A percentile compares a stretch with the other conserved stretches of the same genome.
Conservation (phyloP, 768 basidiomycete species). For the Paxillus ammoniavirescens region DNA sequence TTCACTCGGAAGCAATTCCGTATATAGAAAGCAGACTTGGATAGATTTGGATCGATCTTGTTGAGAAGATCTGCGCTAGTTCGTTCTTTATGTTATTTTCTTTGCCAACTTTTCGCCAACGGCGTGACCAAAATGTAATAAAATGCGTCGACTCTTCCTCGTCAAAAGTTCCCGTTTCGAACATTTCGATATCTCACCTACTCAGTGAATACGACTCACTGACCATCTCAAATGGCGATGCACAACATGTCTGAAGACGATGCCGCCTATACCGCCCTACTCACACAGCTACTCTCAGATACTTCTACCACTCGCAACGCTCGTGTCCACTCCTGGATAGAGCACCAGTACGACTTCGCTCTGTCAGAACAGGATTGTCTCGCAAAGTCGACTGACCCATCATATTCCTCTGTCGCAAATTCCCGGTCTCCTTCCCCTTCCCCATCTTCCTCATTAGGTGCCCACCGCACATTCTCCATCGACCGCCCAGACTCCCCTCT, state of each 20-base stretch:
- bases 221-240: slow-evolving; percentile 7
- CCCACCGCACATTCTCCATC: slow-evolving; percentile 15
- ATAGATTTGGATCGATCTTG: background rate
- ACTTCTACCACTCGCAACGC: slow-evolving; percentile 23
- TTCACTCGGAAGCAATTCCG: background rate
- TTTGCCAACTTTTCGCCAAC: background rate
- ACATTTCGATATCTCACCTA: slow-evolving; percentile 7
- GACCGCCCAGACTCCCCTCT: slow-evolving; percentile 32
- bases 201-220: slow-evolving; percentile 10
- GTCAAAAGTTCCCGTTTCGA: background rate
- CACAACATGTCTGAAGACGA: slow-evolving; percentile 32
- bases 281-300: slow-evolving; percentile 27
- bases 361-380: slow-evolving; percentile 22
- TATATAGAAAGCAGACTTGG: slow-evolving; percentile 2
- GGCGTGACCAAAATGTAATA: slow-evolving; percentile 11
- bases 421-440: slow-evolving; percentile 26
- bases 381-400: background rate
- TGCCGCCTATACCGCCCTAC: slow-evolving; percentile 26
- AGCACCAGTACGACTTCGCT: slow-evolving; percentile 36
- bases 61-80: slow-evolving; percentile 11
- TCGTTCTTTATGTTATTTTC: slow-evolving; percentile 16
- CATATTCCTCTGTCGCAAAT: background rate
- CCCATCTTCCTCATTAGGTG: slow-evolving; percentile 32
- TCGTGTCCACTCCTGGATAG: slow-evolving; percentile 34
- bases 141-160: slow-evolving; percentile 13